Evolutionary conservation across 2,329 filamentous ascomycete species (phyloP).

Genomic region (Apiospora rasikravindrae): DNA sequence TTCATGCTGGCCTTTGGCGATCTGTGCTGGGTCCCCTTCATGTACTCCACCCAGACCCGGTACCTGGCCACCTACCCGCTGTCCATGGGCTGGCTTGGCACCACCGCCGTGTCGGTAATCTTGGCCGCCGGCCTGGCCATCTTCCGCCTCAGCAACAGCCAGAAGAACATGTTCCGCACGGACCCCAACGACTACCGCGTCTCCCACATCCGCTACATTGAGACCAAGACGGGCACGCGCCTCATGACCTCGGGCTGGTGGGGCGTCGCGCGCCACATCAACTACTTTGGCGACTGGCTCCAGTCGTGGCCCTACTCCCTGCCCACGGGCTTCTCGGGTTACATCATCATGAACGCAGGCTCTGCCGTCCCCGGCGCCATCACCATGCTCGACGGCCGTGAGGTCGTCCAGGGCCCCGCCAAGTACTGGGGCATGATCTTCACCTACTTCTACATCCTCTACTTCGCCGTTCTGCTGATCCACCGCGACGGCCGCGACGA

Average conservation of each 20-base stretch:
- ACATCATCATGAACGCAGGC: conserved; percentile 68
- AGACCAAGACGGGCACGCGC: conserved; percentile 81
- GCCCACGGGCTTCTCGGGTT: conserved; percentile 85
- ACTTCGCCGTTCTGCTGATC: conserved; percentile 85
- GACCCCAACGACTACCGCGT: conserved; percentile 82
- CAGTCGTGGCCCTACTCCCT: conserved; percentile 91
- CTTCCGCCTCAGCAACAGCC: conserved; percentile 91
- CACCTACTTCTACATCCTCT: conserved; percentile 93
- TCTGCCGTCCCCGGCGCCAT: conserved; percentile 57
- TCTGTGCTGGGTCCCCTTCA: conserved; percentile 89
- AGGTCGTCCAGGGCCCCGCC: conserved; percentile 73
- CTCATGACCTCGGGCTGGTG: conserved; percentile 91
- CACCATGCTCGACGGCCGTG: conserved; percentile 63
- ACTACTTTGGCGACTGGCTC: conserved; percentile 94
- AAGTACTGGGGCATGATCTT: conserved; percentile 85
- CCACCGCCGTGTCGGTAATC: conserved; percentile 68
- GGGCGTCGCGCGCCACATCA: conserved; percentile 90
- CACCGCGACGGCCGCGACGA: conserved; percentile 89
- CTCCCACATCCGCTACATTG: conserved; percentile 81
- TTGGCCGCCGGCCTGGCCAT: conserved; percentile 81
- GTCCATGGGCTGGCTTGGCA: conserved; percentile 72
- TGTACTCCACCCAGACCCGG: conserved; percentile 82
- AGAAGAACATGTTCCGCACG: conserved; percentile 94
- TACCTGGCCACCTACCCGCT: conserved; percentile 86
- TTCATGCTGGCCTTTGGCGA: conserved; percentile 96